These are phyloP conservation scores for Ambrosia trifida DNA, from an alignment of 129 eudicot species.

Conservation along the genomic window DNA sequence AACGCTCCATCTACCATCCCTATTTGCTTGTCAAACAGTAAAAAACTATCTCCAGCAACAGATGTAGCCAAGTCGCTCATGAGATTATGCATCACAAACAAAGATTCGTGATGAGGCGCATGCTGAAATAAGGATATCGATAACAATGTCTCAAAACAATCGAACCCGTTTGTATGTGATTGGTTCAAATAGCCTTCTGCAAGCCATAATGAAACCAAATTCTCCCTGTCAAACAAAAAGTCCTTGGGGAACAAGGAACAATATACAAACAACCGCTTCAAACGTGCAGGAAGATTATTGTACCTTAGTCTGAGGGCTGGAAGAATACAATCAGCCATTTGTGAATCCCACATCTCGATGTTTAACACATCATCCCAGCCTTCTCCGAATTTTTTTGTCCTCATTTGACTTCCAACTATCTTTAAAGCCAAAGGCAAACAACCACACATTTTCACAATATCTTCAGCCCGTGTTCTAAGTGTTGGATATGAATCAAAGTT, in stretches of 20 bases:
- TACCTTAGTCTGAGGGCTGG: conserved; percentile 13
- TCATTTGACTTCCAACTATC: neutral
- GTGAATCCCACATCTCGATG: neutral
- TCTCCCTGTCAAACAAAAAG: neutral
- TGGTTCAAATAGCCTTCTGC: conserved; percentile 10
- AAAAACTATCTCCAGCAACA: conserved; percentile 15
- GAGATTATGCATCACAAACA: neutral
- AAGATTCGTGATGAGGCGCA: neutral
- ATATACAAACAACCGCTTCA: conserved; percentile 1
- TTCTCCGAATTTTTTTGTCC: neutral
- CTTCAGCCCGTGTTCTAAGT: neutral
- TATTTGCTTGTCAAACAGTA: neutral
- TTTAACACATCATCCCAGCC: neutral
- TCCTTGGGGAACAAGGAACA: conserved; percentile 5
- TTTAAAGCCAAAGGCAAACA: conserved; percentile 12
- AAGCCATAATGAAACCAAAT: neutral
- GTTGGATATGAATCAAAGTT: neutral
- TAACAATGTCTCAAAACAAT: neutral
- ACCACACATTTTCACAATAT: conserved; percentile 6
- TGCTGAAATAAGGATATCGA: neutral
- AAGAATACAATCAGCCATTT: neutral
- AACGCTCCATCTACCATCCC: neutral
- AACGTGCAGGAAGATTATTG: neutral
- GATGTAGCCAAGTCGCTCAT: neutral
- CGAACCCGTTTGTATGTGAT: neutral